Conservation (phyloP, 139 green algal genomes). For the Pleodorina starrii region DNA sequence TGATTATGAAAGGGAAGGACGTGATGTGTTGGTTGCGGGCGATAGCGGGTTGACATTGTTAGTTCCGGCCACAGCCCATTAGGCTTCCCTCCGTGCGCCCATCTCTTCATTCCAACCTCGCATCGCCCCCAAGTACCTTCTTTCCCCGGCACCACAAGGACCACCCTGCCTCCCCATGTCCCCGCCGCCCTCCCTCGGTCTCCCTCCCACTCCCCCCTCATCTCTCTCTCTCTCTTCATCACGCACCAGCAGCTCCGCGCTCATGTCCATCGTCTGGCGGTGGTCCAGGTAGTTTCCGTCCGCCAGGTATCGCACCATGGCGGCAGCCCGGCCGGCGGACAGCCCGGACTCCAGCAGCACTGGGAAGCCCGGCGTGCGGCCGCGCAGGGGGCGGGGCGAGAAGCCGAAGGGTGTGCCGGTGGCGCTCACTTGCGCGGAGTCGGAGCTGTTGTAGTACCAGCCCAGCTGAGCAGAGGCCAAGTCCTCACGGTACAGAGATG, state of each 20-base stretch:
- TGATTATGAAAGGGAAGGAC: too few species aligned
- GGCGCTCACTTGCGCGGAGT: slow-evolving; percentile 28
- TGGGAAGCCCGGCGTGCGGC: slow-evolving; percentile 57
- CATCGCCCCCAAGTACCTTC: too few species aligned
- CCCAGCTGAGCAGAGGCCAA: slow-evolving; percentile 9
- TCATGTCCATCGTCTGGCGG: slow-evolving; percentile 17
- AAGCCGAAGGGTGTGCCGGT: slow-evolving; percentile 58
- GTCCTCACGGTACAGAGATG: slow-evolving; percentile 49
- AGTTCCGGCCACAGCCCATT: too few species aligned
- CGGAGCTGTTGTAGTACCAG: slow-evolving; percentile 61
- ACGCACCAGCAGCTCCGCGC: slow-evolving; percentile 45
- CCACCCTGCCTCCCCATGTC: too few species aligned
- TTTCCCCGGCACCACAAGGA: too few species aligned
- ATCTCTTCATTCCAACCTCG: too few species aligned
- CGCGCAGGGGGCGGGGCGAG: slow-evolving; percentile 16
- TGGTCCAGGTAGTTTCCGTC: slow-evolving; percentile 69
- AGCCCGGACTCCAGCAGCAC: slow-evolving; percentile 56
- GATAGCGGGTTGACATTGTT: too few species aligned
- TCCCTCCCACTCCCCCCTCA: too few species aligned
- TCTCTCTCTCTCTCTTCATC: too few species aligned
- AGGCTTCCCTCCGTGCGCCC: too few species aligned
- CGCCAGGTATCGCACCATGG: slow-evolving; percentile 49
- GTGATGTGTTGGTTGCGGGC: too few species aligned
- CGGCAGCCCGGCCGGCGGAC: not conserved
- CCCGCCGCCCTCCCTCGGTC: too few species aligned